Conservation (phyloP, 768 basidiomycete genomes). For the Cantharellus cinnabarinus region DNA sequence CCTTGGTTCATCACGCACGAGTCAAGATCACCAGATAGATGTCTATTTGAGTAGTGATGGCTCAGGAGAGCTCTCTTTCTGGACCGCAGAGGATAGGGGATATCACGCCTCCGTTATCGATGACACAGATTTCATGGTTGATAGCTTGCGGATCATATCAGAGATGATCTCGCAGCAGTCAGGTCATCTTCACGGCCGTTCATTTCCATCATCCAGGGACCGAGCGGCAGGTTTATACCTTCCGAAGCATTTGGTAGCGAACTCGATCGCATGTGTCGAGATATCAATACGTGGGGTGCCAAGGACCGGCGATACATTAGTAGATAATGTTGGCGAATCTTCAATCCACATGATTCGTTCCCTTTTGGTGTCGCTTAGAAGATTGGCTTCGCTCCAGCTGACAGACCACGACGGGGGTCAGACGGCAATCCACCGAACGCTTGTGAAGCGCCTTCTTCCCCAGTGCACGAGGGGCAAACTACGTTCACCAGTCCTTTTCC, state of each 20-base stretch:
- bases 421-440: constrained; percentile 59
- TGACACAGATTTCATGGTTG: constrained; percentile 62
- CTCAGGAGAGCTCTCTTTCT: constrained; percentile 76
- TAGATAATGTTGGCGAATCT: constrained; percentile 60
- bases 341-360: constrained; percentile 61
- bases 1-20: constrained; percentile 71
- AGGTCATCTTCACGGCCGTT: constrained; percentile 56
- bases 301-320: constrained; percentile 26
- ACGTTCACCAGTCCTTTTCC: constrained; percentile 65
- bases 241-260: constrained; percentile 78
- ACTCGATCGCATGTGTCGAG: constrained; percentile 70
- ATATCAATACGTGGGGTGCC: constrained; percentile 48
- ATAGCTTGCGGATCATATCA: constrained; percentile 60
- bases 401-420: constrained; percentile 54
- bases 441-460: constrained; percentile 74
- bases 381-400: constrained; percentile 47
- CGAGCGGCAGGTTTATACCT: constrained; percentile 75
- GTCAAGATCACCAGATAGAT: constrained; percentile 51
- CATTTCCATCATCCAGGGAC: constrained; percentile 49
- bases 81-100: constrained; percentile 63
- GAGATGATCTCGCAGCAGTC: constrained; percentile 72
- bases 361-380: constrained; percentile 46
- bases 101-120: constrained; percentile 20
- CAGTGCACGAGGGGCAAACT: constrained; percentile 83
- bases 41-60: constrained; percentile 56